phyloP scores from a whole-genome alignment of 2,329 filamentous ascomycete genomes.

The Sordariomycetes sp. region DNA sequence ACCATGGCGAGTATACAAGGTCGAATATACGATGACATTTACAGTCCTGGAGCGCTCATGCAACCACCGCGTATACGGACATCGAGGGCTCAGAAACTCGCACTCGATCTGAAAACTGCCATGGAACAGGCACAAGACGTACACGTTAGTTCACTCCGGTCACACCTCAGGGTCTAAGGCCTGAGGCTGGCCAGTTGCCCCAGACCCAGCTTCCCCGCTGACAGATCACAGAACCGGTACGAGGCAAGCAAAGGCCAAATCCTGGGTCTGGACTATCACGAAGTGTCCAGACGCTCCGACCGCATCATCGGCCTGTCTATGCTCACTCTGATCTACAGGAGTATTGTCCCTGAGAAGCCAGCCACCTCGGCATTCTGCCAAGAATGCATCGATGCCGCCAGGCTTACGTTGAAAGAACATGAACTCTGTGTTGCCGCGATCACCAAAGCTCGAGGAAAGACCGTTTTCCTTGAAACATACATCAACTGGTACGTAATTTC shows the following conservation, averaged over 20 bases:
- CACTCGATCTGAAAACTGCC: constrained; percentile 6
- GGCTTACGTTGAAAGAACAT: constrained; percentile 11
- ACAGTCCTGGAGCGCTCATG: constrained; percentile 13
- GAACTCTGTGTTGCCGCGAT: constrained; percentile 8
- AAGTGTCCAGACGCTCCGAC: constrained; percentile 8
- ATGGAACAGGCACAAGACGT: neutral
- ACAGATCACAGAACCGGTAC: neutral
- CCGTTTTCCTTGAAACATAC: constrained; percentile 6
- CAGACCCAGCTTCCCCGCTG: neutral
- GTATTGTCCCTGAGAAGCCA: constrained; percentile 9
- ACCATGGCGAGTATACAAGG: constrained; percentile 11
- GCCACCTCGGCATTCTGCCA: constrained; percentile 10
- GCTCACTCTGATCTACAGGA: constrained; percentile 15
- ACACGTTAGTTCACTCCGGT: neutral
- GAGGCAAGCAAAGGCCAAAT: constrained; percentile 1
- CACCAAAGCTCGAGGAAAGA: constrained; percentile 1
- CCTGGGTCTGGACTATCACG: too few species aligned
- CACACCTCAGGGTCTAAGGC: neutral
- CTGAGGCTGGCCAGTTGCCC: neutral
- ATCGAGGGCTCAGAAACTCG: constrained; percentile 8
- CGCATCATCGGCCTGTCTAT: constrained; percentile 11
- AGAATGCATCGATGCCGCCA: constrained; percentile 12
- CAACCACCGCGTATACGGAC: constrained; percentile 10
- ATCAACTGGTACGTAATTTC: constrained; percentile 8
- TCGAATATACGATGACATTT: constrained; percentile 15